These are phyloP conservation scores for Parastagonospora nodorum DNA, from an alignment of 2,329 filamentous ascomycete genomes.

Conservation along the genomic window DNA sequence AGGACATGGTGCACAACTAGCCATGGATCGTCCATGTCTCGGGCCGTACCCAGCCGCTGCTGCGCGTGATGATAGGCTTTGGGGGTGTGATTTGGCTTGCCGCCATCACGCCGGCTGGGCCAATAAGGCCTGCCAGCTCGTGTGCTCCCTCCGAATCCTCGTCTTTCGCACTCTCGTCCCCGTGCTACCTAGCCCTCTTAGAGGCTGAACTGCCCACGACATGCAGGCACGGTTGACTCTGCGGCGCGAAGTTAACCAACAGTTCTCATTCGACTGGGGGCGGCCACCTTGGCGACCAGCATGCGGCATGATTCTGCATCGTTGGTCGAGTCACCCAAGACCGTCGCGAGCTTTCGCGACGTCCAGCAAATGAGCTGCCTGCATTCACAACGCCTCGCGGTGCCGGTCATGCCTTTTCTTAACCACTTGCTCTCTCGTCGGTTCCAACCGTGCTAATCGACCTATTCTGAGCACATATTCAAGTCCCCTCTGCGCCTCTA, in stretches of 20 bases:
- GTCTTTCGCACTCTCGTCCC: slow-evolving; percentile 28
- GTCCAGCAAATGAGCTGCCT: slow-evolving; percentile 35
- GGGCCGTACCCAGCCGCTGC: slow-evolving; percentile 29
- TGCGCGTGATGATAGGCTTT: slow-evolving; percentile 27
- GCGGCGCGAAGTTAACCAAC: slow-evolving; percentile 42
- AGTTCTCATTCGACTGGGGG: slow-evolving; percentile 28
- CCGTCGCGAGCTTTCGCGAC: slow-evolving; percentile 31
- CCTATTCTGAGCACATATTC: slow-evolving; percentile 46
- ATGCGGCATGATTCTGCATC: slow-evolving; percentile 31
- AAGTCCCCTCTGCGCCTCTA: slow-evolving; percentile 39
- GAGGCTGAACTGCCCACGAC: slow-evolving; percentile 31
- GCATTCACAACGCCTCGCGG: slow-evolving; percentile 37
- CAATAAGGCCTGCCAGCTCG: slow-evolving; percentile 19
- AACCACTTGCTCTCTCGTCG: slow-evolving; percentile 29
- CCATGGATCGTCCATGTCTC: slow-evolving; percentile 26
- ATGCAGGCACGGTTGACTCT: slow-evolving; percentile 43
- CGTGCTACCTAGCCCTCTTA: slow-evolving; percentile 26
- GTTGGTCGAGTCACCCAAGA: slow-evolving; percentile 32
- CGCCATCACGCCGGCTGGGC: slow-evolving; percentile 14
- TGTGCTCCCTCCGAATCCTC: slow-evolving; percentile 20
- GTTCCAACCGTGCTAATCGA: slow-evolving; percentile 30
- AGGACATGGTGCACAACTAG: slow-evolving; percentile 14
- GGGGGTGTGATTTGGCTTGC: slow-evolving; percentile 32
- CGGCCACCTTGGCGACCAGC: slow-evolving; percentile 38
- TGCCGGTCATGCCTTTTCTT: slow-evolving; percentile 31